phyloP scores from a whole-genome alignment of 2,329 filamentous ascomycete species.

The Penicillium sp. region DNA sequence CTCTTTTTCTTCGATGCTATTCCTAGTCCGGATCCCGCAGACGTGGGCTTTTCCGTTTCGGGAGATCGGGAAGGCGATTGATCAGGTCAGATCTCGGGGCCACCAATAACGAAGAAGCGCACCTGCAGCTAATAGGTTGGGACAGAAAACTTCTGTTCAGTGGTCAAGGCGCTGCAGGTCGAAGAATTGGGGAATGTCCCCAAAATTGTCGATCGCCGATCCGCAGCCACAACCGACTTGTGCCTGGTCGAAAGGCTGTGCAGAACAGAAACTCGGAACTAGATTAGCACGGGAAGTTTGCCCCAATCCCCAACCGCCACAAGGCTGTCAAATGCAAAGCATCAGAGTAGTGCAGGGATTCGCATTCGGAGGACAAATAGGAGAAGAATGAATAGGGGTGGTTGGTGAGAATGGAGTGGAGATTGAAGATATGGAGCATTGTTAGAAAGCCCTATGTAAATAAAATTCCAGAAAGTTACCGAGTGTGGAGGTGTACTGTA shows the following conservation, averaged over 20 bases:
- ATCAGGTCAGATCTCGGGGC: constrained; percentile 13
- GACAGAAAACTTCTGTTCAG: background rate
- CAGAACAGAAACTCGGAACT: background rate
- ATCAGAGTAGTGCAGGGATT: background rate
- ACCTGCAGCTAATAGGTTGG: constrained; percentile 12
- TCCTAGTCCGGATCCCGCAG: constrained; percentile 2
- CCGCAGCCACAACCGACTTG: constrained; percentile 22
- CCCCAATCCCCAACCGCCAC: background rate
- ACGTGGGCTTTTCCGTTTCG: constrained; percentile 8
- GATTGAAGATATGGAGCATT: constrained; percentile 7
- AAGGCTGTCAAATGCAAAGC: background rate
- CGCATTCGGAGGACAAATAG: background rate
- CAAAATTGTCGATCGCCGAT: constrained; percentile 18
- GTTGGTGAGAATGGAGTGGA: constrained; percentile 2
- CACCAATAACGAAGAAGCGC: constrained; percentile 11
- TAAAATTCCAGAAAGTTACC: background rate
- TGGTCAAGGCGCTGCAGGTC: constrained; percentile 5
- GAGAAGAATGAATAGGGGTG: background rate
- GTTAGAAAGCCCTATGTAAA: constrained; percentile 1
- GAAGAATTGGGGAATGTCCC: constrained; percentile 15
- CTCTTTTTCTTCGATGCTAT: background rate
- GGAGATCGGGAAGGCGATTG: constrained; percentile 6
- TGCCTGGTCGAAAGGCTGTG: constrained; percentile 4
- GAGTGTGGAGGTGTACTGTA: background rate
- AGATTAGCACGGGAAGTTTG: background rate